Evolutionary conservation across 805 yeast genomes (phyloP).

Genomic region (Wickerhamiella dianesei): DNA sequence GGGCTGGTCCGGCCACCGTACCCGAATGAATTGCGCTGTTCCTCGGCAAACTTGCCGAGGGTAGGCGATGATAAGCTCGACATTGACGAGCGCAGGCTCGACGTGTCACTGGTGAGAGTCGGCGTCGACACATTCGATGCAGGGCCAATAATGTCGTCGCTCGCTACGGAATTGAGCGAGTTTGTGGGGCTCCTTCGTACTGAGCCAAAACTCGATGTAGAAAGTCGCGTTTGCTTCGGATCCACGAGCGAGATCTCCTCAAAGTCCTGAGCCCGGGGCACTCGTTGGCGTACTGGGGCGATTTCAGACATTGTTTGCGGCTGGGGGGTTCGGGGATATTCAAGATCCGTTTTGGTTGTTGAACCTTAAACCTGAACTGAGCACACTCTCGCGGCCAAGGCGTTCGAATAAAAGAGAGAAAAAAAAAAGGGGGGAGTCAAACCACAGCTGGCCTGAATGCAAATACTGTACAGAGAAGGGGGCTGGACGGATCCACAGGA

Average conservation of each 20-base stretch:
- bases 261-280: constrained; percentile 7
- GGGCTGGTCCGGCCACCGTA: background rate
- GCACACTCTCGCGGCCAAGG: too few relatives aligned
- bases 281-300: background rate
- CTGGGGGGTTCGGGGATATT: too few relatives aligned
- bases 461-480: too few relatives aligned
- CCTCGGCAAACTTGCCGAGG: constrained; percentile 2
- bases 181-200: background rate
- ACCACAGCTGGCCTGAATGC: too few relatives aligned
- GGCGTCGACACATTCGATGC: constrained; percentile 16
- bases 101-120: constrained; percentile 17
- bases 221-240: constrained; percentile 1
- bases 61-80: constrained; percentile 15
- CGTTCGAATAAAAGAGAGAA: too few relatives aligned
- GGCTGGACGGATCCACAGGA: too few relatives aligned
- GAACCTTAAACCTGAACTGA: too few relatives aligned
- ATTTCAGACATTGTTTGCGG: background rate
- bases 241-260: constrained; percentile 16
- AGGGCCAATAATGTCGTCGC: background rate
- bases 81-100: constrained; percentile 16
- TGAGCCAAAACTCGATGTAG: background rate
- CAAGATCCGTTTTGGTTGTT: too few relatives aligned
- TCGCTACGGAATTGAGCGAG: background rate
- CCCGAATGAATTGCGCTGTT: background rate
- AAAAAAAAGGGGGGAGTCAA: too few relatives aligned